phyloP scores from a whole-genome alignment of 305 asterid genomes.

The Fraxinus nigra region DNA sequence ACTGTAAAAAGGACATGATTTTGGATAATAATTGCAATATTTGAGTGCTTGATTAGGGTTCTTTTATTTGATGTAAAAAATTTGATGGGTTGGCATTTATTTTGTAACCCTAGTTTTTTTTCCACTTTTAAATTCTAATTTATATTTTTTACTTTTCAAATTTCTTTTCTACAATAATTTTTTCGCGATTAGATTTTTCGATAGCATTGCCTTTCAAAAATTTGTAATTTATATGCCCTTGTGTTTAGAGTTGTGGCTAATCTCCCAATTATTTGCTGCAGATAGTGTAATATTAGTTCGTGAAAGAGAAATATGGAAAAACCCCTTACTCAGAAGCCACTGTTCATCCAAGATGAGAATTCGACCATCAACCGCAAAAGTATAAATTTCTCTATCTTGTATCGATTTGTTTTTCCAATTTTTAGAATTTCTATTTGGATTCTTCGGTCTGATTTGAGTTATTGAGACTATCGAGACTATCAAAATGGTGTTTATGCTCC shows the following conservation, averaged over 20 bases:
- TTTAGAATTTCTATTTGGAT: not conserved
- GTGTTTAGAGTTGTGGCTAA: not conserved
- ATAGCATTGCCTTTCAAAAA: not conserved
- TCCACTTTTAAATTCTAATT: not conserved
- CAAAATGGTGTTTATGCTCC: not conserved
- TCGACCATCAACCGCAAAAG: conserved; percentile 41
- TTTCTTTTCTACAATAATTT: not conserved
- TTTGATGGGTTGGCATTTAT: not conserved
- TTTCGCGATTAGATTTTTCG: not conserved
- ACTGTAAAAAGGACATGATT: not conserved
- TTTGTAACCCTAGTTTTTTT: not conserved
- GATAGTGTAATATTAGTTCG: not conserved
- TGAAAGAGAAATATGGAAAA: conserved; percentile 48
- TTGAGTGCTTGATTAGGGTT: not conserved
- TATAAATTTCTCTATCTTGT: conserved; percentile 14
- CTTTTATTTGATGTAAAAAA: not conserved
- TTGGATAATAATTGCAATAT: not conserved
- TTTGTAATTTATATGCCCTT: not conserved
- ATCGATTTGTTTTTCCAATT: not conserved
- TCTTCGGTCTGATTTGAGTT: not conserved
- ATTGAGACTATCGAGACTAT: not conserved
- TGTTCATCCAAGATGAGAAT: conserved; percentile 60
- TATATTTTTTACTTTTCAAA: not conserved
- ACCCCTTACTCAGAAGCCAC: conserved; percentile 48
- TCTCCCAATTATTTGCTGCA: not conserved